Percentiles rank a stretch among this genome's conserved stretches.
Evolutionary conservation across 257 asterid species (phyloP).

Genomic region (Jasminum sambac): DNA sequence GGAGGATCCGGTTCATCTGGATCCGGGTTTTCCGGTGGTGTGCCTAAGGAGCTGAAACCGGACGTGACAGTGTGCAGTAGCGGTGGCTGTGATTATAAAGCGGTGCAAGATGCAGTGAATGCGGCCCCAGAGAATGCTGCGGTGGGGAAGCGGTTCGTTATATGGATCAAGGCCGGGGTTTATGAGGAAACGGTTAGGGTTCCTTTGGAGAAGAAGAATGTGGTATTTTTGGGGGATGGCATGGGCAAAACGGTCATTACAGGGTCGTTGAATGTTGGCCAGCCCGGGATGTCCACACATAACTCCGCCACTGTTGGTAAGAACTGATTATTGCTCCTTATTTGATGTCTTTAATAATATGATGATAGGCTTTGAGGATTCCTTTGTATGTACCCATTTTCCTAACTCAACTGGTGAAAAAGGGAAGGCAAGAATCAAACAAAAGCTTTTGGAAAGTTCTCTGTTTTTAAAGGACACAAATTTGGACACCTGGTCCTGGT

Average conservation of each 20-base stretch:
- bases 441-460: no score
- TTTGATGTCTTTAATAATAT: no score
- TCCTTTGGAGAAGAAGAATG: constrained; percentile 56
- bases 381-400: no score
- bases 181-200: constrained; percentile 67
- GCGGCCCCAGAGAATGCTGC: constrained; percentile 37
- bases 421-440: no score
- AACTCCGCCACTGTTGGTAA: constrained; percentile 60
- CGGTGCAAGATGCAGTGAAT: constrained; percentile 48
- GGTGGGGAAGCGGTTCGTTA: constrained; percentile 45
- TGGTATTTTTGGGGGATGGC: constrained; percentile 55
- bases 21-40: constrained; percentile 26
- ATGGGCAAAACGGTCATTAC: constrained; percentile 55
- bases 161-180: constrained; percentile 52
- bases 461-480: no score
- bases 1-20: constrained; percentile 15
- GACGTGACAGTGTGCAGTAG: constrained; percentile 40
- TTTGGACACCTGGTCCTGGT: no score
- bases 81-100: constrained; percentile 30
- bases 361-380: no score
- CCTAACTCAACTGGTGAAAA: no score
- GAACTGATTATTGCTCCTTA: background rate
- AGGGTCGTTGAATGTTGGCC: constrained; percentile 41
- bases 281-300: constrained; percentile 37
- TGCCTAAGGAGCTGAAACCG: constrained; percentile 31